A percentile compares a stretch with the other conserved stretches of the same genome.
These are phyloP conservation scores for Cicer judaicum DNA, from an alignment of 306 rosid genomes.

Conservation along the genomic window DNA sequence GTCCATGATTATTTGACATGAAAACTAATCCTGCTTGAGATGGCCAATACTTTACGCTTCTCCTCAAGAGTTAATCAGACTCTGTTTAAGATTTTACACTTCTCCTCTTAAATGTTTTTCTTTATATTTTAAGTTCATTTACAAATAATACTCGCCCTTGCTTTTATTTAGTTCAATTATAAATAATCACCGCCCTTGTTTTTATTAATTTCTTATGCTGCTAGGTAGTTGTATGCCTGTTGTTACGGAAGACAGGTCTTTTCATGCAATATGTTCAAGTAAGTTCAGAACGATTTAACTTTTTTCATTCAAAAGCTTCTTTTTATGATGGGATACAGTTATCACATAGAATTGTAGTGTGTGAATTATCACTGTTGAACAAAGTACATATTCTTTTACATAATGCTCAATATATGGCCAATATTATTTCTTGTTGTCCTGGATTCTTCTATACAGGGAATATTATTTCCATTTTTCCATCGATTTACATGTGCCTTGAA, in stretches of 20 bases:
- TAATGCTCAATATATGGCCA: conserved; percentile 11
- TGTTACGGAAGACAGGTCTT: conserved; percentile 94
- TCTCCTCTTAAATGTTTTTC: background rate
- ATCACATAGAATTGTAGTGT: conserved; percentile 20
- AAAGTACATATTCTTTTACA: conserved; percentile 33
- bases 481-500: background rate
- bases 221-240: conserved; percentile 94
- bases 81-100: background rate
- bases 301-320: conserved; percentile 8
- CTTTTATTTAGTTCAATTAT: conserved; percentile 23
- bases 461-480: background rate
- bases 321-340: background rate
- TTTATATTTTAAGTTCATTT: conserved; percentile 17
- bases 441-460: background rate
- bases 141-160: conserved; percentile 9
- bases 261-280: conserved; percentile 93
- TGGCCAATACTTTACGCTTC: background rate
- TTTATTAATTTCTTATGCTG: conserved; percentile 50
- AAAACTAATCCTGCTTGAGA: conserved; percentile 28
- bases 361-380: conserved; percentile 33
- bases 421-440: background rate
- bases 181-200: conserved; percentile 30
- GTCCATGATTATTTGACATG: conserved; percentile 9
- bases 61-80: background rate
- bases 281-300: conserved; percentile 47